phyloP scores from a whole-genome alignment of 1,139 yeast genomes.

The Protomyces gravidus region DNA sequence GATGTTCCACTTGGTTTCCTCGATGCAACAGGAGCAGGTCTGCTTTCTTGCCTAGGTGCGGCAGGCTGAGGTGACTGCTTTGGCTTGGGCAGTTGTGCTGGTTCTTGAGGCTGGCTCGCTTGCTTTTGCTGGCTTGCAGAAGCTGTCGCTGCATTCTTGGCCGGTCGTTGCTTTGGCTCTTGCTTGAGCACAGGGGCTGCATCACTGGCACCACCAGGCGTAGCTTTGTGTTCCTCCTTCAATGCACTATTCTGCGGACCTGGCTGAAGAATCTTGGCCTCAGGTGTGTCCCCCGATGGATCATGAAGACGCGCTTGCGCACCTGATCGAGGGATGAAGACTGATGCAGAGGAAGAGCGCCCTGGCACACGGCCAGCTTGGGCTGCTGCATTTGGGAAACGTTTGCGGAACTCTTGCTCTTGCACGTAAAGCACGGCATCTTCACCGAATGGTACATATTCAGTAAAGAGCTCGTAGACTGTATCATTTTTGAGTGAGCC shows the following conservation, averaged over 20 bases:
- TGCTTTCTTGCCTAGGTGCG: no score
- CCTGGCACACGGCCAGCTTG: conserved; percentile 39
- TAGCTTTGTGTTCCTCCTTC: conserved; percentile 12
- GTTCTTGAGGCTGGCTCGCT: neutral
- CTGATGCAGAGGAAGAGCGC: conserved; percentile 12
- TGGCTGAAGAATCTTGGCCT: conserved; percentile 20
- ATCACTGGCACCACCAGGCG: conserved; percentile 15
- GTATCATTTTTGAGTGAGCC: conserved; percentile 42
- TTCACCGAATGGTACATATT: conserved; percentile 60
- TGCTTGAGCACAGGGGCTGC: conserved; percentile 1
- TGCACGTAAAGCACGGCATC: conserved; percentile 51
- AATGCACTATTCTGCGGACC: conserved; percentile 27
- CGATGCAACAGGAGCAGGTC: neutral
- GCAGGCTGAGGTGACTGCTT: neutral
- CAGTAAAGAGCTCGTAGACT: conserved; percentile 49
- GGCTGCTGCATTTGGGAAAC: conserved; percentile 40
- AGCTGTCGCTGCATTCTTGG: neutral
- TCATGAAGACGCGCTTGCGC: conserved; percentile 15
- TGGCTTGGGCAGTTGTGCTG: neutral
- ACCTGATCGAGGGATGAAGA: conserved; percentile 19
- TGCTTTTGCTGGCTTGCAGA: conserved; percentile 7
- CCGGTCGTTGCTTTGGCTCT: conserved; percentile 1
- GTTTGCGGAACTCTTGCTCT: conserved; percentile 43
- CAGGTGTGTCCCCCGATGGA: conserved; percentile 5
- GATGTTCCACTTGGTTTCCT: neutral